Base-by-base conservation (phyloP, 768 basidiomycete species). In the Xerocomus spinulosus region DNA sequence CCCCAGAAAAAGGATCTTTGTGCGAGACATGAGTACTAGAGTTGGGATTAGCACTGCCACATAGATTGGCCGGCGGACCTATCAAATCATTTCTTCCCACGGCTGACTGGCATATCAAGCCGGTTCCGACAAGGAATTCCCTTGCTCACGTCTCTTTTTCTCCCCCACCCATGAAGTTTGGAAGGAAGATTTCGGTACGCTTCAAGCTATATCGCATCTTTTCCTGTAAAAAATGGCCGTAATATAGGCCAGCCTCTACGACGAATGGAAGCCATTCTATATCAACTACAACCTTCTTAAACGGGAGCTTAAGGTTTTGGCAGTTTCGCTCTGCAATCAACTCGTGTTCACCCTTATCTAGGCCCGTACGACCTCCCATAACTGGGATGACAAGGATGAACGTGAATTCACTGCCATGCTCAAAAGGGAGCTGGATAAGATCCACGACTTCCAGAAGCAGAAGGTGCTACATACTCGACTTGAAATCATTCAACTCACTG, bases 181-280 rank as follows among this genome's bases (percentile, higher is more conserved):
- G 87, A 18, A 75, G 78, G 44, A 88, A 86, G 68, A 90, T 90
- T 50, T 80, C 73, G 51, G 84, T 83, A 52, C 20, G 79, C 64
- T 15, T 42, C 15, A 26, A 17, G 8, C 5, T 20, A 30, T 6
- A 12, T 43, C 34, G 3, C 21, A 18, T 18, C 4, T 37, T 18
- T 10, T 34, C 30, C 28, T 12, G 14, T 18, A 3, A 26, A 30
- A 49, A 34, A 4, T 13, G 18, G 29, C 4, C 36, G 17, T 28
- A 28, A 2, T 33, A 15, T 61, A 93, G 90, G 81, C 80, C 41
- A 86, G 87, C 58, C 76, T 92, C 34, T 96, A 94, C 68, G 78
- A 76, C 55, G 93, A 92, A 76, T 96, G 93, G 93, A 78, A 83
- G 17, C 85, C 85, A 3, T 87, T 84, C 59, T 97, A 97, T 62